phyloP scores from a whole-genome alignment of 2,329 filamentous ascomycete genomes.

The Aspergillus costaricaensis region DNA sequence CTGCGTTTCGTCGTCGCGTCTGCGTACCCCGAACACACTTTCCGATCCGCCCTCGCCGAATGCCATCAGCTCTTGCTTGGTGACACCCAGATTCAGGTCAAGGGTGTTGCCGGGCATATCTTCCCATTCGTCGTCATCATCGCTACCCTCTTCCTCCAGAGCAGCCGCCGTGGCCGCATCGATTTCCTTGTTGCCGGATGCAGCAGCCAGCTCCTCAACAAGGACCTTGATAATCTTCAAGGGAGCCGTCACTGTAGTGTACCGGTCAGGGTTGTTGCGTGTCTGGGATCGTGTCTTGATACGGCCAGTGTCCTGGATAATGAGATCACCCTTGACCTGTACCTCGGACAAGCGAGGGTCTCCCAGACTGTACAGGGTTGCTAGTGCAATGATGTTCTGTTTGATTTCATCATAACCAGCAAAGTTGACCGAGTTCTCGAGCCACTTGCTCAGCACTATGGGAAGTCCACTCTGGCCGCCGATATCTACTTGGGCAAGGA shows the following conservation, averaged over 20 bases:
- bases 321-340: slow-evolving; percentile 86
- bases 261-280: slow-evolving; percentile 85
- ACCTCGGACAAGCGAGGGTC: slow-evolving; percentile 77
- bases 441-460: slow-evolving; percentile 89
- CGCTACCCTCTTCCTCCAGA: slow-evolving; percentile 61
- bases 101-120: slow-evolving; percentile 75
- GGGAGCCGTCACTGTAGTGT: slow-evolving; percentile 80
- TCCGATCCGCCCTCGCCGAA: slow-evolving; percentile 60
- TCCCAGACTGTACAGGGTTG: slow-evolving; percentile 84
- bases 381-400: slow-evolving; percentile 92
- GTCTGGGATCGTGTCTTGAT: slow-evolving; percentile 95
- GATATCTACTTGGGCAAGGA: slow-evolving; percentile 82
- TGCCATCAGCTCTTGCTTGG: slow-evolving; percentile 78
- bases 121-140: slow-evolving; percentile 84
- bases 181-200: slow-evolving; percentile 60
- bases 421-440: slow-evolving; percentile 95
- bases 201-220: slow-evolving; percentile 84
- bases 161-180: slow-evolving; percentile 62
- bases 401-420: slow-evolving; percentile 97
- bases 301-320: slow-evolving; percentile 73
- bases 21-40: slow-evolving; percentile 54
- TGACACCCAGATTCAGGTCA: slow-evolving; percentile 70
- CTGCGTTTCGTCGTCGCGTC: slow-evolving; percentile 88
- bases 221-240: slow-evolving; percentile 97
- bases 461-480: slow-evolving; percentile 75